Evolutionary conservation across 208 protist genomes (phyloP), one percentile per base, ranked within the genome.

Genomic region (Acanthamoeba triangularis): DNA sequence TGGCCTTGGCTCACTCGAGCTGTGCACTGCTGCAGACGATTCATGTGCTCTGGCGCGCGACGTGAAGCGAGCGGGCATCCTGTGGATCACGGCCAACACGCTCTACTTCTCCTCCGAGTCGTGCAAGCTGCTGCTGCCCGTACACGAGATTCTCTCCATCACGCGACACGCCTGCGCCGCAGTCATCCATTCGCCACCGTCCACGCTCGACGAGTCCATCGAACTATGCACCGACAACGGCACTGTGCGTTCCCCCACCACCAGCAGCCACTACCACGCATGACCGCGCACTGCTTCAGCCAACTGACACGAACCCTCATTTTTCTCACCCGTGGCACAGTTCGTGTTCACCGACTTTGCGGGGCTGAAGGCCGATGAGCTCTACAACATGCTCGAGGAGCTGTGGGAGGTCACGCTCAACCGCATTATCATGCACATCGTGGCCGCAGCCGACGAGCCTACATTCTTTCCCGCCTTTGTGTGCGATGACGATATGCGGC

Each of bases 321-420:
- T 47, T 82, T 13, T 20, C 28, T n/a, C 11, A 47, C 74, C 18
- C 0, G 10, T 20, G 11, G 28, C 54, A 41, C n/a, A 92, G 85
- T 92, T 92, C 35, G 85, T 92, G 54, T 92, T 92, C 63, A 92
- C 85, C 63, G 85, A 92, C 63, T 92, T 92, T 92, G 41, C 56
- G 47, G 85, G 85, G 14, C 35, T 92, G 59, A 63, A 92, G 35
- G 59, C 63, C 59, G 85, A 92, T 28, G 85, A 92, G 7, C 37
- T 92, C 20, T 92, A 72, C 41, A 52, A 11, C 41, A 41, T 92
- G 59, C 63, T 92, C 6, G 85, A 92, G 33, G 85, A 92, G 63
- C 54, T 92, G 35, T 92, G 85, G 85, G 85, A 92, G 28, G 85
- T 92, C 33, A 92, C 85, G 25, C 59, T 92, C 41, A 92, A 92